A percentile compares a stretch with the other conserved stretches of the same genome.
Evolutionary conservation across 2,329 filamentous ascomycete species (phyloP).

Genomic region (Scedosporium apiospermum): DNA sequence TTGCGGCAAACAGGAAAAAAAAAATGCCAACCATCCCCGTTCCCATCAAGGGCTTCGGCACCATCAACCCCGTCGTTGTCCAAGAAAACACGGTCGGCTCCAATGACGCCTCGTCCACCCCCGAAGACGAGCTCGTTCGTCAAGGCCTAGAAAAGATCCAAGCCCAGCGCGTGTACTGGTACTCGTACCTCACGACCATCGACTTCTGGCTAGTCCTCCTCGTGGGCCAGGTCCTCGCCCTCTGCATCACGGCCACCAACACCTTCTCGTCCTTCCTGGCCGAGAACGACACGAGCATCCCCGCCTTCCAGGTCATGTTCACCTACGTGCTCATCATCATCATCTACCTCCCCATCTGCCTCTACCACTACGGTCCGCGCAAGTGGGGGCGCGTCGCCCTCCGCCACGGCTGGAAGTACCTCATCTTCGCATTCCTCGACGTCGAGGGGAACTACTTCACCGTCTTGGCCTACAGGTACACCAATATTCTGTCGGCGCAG

Average conservation of each 20-base stretch:
- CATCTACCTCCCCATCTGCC: slow-evolving; percentile 71
- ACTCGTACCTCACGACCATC: slow-evolving; percentile 67
- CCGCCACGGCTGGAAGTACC: slow-evolving; percentile 83
- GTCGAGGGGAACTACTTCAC: slow-evolving; percentile 98
- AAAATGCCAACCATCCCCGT: slow-evolving; percentile 6
- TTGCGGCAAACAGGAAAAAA: too few species aligned
- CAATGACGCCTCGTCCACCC: slow-evolving; percentile 10
- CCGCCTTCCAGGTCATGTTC: slow-evolving; percentile 92
- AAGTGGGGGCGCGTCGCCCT: slow-evolving; percentile 55
- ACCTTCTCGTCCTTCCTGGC: slow-evolving; percentile 76
- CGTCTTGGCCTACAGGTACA: slow-evolving; percentile 86
- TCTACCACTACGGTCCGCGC: slow-evolving; percentile 70
- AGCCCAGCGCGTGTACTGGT: slow-evolving; percentile 46
- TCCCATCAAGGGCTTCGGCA: slow-evolving; percentile 9
- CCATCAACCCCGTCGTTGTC: slow-evolving; percentile 5
- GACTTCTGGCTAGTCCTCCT: slow-evolving; percentile 82
- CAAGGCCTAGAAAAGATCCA: slow-evolving; percentile 47
- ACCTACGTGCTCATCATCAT: slow-evolving; percentile 80
- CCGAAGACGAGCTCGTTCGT: slow-evolving; percentile 29
- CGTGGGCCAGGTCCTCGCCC: slow-evolving; percentile 73
- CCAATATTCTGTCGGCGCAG: slow-evolving; percentile 85
- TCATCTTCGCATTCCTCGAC: slow-evolving; percentile 86
- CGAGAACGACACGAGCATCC: slow-evolving; percentile 62
- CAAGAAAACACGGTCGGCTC: slow-evolving; percentile 12
- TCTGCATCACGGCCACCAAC: slow-evolving; percentile 88